Percentiles rank a stretch among this genome's conserved stretches.
These are phyloP conservation scores for Metschnikowia aberdeeniae DNA, from an alignment of 805 yeast genomes.

Conservation along the genomic window DNA sequence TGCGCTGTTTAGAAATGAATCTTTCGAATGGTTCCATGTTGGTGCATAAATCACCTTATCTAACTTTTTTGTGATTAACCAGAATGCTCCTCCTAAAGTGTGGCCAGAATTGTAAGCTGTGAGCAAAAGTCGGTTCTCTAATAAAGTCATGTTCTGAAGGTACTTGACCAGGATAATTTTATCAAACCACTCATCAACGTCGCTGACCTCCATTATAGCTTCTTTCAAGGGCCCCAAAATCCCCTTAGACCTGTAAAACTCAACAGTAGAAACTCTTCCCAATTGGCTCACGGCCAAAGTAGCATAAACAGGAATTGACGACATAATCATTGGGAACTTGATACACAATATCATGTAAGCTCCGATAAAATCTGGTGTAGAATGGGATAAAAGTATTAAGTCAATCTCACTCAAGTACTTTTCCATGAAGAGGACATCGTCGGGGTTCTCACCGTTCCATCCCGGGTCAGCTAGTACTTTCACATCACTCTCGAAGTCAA, in stretches of 20 bases:
- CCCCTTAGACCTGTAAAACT: conserved; percentile 69
- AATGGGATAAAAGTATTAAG: conserved; percentile 77
- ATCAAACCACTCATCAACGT: conserved; percentile 79
- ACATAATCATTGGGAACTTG: conserved; percentile 50
- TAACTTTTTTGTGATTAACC: conserved; percentile 69
- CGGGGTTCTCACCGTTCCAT: conserved; percentile 55
- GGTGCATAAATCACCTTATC: conserved; percentile 88
- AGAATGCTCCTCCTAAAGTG: conserved; percentile 87
- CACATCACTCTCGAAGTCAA: conserved; percentile 53
- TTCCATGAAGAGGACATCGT: conserved; percentile 33
- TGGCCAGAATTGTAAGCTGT: conserved; percentile 92
- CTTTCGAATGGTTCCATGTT: conserved; percentile 92
- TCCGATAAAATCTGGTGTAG: conserved; percentile 74
- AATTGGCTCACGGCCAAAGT: conserved; percentile 87
- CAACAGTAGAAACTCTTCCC: conserved; percentile 84
- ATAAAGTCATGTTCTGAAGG: conserved; percentile 65
- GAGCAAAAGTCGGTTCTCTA: conserved; percentile 61
- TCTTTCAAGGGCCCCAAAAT: conserved; percentile 65
- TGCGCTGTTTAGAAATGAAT: conserved; percentile 75
- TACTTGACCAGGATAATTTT: conserved; percentile 65
- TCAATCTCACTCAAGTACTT: conserved; percentile 46
- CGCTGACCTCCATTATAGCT: conserved; percentile 59
- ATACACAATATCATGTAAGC: conserved; percentile 68
- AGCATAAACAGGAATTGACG: conserved; percentile 72
- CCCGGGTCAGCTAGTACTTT: conserved; percentile 67